Conservation (phyloP, 495 filamentous ascomycete genomes). For the Amniculicola lignicola region DNA sequence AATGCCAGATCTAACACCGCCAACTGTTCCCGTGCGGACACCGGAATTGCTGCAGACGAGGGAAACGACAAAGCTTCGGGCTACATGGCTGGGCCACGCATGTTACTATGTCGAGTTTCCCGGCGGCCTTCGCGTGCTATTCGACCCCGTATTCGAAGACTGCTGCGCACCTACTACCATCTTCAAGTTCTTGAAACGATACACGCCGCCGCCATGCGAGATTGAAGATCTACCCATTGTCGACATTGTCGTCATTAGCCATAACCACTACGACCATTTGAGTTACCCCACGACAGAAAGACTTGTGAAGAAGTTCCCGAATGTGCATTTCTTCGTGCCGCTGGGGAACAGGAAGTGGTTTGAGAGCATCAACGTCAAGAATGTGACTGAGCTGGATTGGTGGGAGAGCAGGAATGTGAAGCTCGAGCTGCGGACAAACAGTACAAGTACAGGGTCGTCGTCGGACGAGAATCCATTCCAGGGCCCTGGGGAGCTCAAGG, state of each 20-base stretch:
- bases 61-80: conserved; percentile 61
- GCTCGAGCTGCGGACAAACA: conserved; percentile 42
- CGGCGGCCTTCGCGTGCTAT: conserved; percentile 79
- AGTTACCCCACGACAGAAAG: conserved; percentile 70
- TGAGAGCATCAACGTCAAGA: conserved; percentile 56
- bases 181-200: conserved; percentile 75
- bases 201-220: conserved; percentile 72
- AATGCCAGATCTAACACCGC: conserved; percentile 60
- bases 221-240: conserved; percentile 78
- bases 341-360: conserved; percentile 92
- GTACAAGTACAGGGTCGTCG: background rate
- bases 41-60: conserved; percentile 67
- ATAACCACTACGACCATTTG: conserved; percentile 94
- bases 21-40: conserved; percentile 63
- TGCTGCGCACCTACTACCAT: conserved; percentile 75
- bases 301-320: conserved; percentile 68
- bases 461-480: too few species aligned
- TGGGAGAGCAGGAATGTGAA: conserved; percentile 80
- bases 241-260: conserved; percentile 86
- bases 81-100: conserved; percentile 96
- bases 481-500: background rate
- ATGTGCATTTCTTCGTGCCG: conserved; percentile 84
- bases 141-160: conserved; percentile 92
- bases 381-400: conserved; percentile 91
- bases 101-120: conserved; percentile 95